phyloP scores from a whole-genome alignment of 345 rosid species.

The Streptanthus diversifolius region DNA sequence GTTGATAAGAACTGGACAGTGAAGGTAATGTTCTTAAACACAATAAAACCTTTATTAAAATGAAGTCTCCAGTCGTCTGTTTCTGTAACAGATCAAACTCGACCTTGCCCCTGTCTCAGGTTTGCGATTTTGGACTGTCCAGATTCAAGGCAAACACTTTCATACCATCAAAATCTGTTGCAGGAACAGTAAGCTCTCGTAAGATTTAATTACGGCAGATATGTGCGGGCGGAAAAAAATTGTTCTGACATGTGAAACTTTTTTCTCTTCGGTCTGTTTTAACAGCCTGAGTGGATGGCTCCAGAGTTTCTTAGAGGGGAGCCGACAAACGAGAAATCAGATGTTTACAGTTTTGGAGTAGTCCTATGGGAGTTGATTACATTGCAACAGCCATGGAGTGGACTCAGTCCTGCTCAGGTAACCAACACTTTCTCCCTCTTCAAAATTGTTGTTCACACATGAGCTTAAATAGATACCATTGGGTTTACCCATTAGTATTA shows the following conservation, averaged over 20 bases:
- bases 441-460: background rate
- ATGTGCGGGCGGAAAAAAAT: conserved; percentile 27
- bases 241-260: conserved; percentile 33
- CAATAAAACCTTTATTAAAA: background rate
- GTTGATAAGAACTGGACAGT: conserved; percentile 97
- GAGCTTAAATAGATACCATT: background rate
- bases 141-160: conserved; percentile 92
- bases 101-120: conserved; percentile 38
- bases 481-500: background rate
- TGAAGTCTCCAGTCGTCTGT: background rate
- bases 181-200: conserved; percentile 77
- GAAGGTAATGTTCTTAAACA: conserved; percentile 48
- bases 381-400: conserved; percentile 93
- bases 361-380: conserved; percentile 90
- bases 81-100: background rate
- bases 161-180: conserved; percentile 89
- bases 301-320: conserved; percentile 98
- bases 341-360: conserved; percentile 90
- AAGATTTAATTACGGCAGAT: background rate
- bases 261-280: conserved; percentile 40
- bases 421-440: conserved; percentile 6
- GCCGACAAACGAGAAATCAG: conserved; percentile 95
- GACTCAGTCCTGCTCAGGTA: conserved; percentile 95
- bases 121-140: conserved; percentile 92
- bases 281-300: conserved; percentile 99